These are phyloP conservation scores for Jacaranda mimosifolia DNA, from an alignment of 257 asterid genomes.

Conservation along the genomic window DNA sequence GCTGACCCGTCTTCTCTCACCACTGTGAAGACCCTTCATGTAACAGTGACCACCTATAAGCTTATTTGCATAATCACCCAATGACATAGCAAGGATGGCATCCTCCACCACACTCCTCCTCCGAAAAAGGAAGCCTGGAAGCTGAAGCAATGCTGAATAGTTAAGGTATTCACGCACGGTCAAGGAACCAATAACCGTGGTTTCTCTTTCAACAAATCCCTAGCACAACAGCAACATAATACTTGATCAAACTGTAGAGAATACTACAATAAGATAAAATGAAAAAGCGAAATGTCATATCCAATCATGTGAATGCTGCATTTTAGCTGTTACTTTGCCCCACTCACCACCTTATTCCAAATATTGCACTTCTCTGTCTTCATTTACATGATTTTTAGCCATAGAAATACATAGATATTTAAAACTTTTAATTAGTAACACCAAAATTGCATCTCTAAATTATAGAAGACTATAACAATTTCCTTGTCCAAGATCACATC, in stretches of 20 bases:
- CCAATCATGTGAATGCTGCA: conserved; percentile 9
- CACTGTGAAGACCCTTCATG: conserved; percentile 92
- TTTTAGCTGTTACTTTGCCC: conserved; percentile 16
- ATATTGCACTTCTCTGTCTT: conserved; percentile 16
- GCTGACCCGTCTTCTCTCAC: conserved; percentile 93
- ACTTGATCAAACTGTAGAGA: conserved; percentile 36
- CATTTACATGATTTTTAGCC: neutral
- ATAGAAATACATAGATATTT: neutral
- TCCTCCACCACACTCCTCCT: conserved; percentile 91
- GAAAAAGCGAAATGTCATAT: neutral
- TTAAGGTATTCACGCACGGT: conserved; percentile 99
- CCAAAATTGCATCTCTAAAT: neutral
- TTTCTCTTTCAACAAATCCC: conserved; percentile 97
- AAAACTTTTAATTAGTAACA: neutral
- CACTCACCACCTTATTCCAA: neutral
- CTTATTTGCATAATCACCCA: conserved; percentile 91
- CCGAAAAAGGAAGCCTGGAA: conserved; percentile 81
- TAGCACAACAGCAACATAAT: conserved; percentile 41
- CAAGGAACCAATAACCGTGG: conserved; percentile 88
- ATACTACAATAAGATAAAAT: neutral
- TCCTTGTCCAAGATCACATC: neutral
- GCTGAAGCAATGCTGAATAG: conserved; percentile 97
- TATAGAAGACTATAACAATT: neutral
- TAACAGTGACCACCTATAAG: conserved; percentile 96
- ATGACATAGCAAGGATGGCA: conserved; percentile 89